Base-by-base conservation (phyloP, 225 moss, liverwort and hornwort genomes). In the Climacium dendroides region DNA sequence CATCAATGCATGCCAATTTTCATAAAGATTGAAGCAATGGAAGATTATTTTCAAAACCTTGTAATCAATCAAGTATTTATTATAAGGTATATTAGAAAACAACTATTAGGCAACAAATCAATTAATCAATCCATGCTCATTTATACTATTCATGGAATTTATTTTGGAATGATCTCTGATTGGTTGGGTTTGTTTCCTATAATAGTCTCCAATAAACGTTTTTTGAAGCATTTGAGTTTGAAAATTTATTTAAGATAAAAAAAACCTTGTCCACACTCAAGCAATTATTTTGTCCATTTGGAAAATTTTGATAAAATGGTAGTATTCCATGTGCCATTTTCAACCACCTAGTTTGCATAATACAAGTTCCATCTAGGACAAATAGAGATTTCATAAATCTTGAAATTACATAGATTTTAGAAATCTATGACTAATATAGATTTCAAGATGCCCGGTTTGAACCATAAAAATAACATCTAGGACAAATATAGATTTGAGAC, bases 161-260 rank as follows among this genome's bases (percentile, higher is more conserved):
- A 45, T n/a, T 37, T 37, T 11, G 11, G 20, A 37, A 37, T 67
- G 7, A 23, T 67, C 7, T n/a, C 1, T 37, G 13, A 67, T 39
- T 13, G 7, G 3, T 39, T 39, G 11, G 7, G 1, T 7, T 1
- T 69, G 4, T 11, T 37, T 13, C 0, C 7, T 0, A 37, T 23
- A 0, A 23, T 67, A 7, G 23, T 37, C 0, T 9, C 7, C 1
- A 23, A 37, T 24, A 24, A 69, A 13, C 2, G 39, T 13, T 37
- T 1, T 69, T 39, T 69, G 4, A 67, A n/a, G n/a, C n/a, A 37
- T 37, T 67, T 37, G 23, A 39, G 3, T 24, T 15, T 62, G 62
- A 30, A 62, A 62, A 62, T 15, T 15, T 7, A 62, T 3, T 24
- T 12, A 67, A 37, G 0, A 67, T 0, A 45, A 67, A 7, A 67